phyloP scores from a whole-genome alignment of 805 yeast species.

The Candida yuanshanica region DNA sequence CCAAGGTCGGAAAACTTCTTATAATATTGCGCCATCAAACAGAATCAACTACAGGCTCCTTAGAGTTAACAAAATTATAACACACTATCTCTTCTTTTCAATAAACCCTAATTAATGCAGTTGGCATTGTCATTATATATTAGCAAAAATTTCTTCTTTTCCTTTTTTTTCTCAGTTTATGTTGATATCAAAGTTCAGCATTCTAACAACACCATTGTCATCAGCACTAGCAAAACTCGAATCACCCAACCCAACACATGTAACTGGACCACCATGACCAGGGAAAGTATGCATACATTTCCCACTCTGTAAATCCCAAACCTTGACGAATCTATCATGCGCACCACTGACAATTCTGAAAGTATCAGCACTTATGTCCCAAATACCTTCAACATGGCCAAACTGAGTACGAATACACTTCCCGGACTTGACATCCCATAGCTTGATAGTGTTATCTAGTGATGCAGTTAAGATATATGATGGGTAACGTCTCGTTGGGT shows the following conservation, averaged over 20 bases:
- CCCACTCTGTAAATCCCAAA: slow-evolving; percentile 96
- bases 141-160: too few relatives aligned
- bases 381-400: slow-evolving; percentile 97
- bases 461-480: slow-evolving; percentile 85
- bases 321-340: slow-evolving; percentile 82
- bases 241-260: slow-evolving; percentile 83
- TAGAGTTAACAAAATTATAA: too few relatives aligned
- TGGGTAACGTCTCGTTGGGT: slow-evolving; percentile 45
- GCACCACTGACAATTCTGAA: slow-evolving; percentile 93
- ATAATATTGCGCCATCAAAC: too few relatives aligned
- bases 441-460: slow-evolving; percentile 84
- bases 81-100: too few relatives aligned
- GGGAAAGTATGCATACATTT: slow-evolving; percentile 90
- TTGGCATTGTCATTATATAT: too few relatives aligned
- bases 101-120: too few relatives aligned
- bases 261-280: slow-evolving; percentile 55
- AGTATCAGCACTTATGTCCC: slow-evolving; percentile 95
- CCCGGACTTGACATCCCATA: slow-evolving; percentile 88
- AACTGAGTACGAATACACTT: slow-evolving; percentile 89
- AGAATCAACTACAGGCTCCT: too few relatives aligned
- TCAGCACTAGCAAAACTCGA: slow-evolving; percentile 86
- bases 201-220: slow-evolving; percentile 80
- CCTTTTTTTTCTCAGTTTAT: slow-evolving; percentile 4
- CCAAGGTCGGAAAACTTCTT: too few relatives aligned
- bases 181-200: slow-evolving; percentile 74